A percentile compares a stretch with the other conserved stretches of the same genome.
phyloP scores from a whole-genome alignment of 192 early-diverging fungal species.

The Funneliformis geosporum region DNA sequence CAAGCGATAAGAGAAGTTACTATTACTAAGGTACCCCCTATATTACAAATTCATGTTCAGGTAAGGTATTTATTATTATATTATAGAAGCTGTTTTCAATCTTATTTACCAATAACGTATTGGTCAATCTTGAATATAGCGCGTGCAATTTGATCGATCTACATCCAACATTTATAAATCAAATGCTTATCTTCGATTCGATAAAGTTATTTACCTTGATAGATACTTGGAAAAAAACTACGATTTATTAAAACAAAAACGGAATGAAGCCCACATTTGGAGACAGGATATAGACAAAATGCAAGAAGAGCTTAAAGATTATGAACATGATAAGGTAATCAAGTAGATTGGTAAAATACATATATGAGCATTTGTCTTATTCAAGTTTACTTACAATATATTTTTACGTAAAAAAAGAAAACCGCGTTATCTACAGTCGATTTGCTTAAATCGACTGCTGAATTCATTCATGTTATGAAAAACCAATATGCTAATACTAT shows the following conservation, averaged over 20 bases:
- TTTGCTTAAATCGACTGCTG: conserved; percentile 8
- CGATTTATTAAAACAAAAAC: conserved; percentile 29
- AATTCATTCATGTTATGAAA: neutral
- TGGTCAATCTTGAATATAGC: conserved; percentile 34
- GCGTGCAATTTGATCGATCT: conserved; percentile 66
- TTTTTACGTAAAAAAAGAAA: neutral
- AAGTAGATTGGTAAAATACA: conserved; percentile 24
- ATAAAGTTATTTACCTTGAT: conserved; percentile 62
- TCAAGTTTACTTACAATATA: neutral
- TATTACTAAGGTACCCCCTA: conserved; percentile 59
- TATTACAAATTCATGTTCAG: conserved; percentile 70
- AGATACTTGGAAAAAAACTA: conserved; percentile 51
- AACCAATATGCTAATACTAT: neutral
- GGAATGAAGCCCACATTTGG: conserved; percentile 33
- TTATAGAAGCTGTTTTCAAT: neutral
- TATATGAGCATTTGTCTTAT: neutral
- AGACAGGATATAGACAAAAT: conserved; percentile 38
- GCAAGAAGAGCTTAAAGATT: conserved; percentile 36
- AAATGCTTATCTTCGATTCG: conserved; percentile 65
- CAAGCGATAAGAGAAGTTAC: conserved; percentile 48
- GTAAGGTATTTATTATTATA: conserved; percentile 26
- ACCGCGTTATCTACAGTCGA: neutral
- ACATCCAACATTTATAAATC: conserved; percentile 65
- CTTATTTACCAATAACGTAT: neutral
- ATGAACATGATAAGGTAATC: conserved; percentile 26